Evolutionary conservation across 768 basidiomycete genomes (phyloP).

Genomic region (Hypholoma fasciculare): DNA sequence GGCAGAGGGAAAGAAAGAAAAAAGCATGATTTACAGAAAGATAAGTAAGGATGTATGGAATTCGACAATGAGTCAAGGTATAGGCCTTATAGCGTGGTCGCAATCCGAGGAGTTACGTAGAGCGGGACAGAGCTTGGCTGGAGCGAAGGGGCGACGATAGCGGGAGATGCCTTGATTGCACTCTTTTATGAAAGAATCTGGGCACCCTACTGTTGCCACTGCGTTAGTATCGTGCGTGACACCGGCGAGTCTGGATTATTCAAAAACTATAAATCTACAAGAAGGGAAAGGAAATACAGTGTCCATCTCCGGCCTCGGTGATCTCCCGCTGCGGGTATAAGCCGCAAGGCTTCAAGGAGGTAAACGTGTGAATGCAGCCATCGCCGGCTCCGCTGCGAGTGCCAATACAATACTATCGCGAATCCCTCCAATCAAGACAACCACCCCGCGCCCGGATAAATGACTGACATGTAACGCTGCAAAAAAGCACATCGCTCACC

Average conservation of each 20-base stretch:
- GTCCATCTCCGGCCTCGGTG: background rate
- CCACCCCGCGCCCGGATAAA: constrained; percentile 1
- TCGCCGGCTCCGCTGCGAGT: background rate
- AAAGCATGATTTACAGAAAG: constrained; percentile 32
- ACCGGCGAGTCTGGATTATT: constrained; percentile 27
- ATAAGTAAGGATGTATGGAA: constrained; percentile 18
- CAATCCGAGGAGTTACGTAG: constrained; percentile 30
- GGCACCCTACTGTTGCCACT: constrained; percentile 12
- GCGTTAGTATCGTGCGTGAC: constrained; percentile 19
- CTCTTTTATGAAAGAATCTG: constrained; percentile 22
- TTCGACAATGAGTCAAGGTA: constrained; percentile 11
- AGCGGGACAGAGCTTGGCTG: constrained; percentile 13
- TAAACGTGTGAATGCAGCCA: background rate
- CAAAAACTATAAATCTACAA: constrained; percentile 25
- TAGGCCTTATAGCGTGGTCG: constrained; percentile 24
- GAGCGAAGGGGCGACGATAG: constrained; percentile 24
- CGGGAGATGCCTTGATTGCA: constrained; percentile 30
- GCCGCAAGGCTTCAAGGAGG: constrained; percentile 1
- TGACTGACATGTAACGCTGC: constrained; percentile 12
- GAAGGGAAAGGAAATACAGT: constrained; percentile 9
- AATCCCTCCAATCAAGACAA: background rate
- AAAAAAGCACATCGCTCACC: constrained; percentile 14
- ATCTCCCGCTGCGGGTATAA: background rate
- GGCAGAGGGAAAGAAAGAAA: constrained; percentile 33
- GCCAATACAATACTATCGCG: background rate